Evolutionary conservation across 768 basidiomycete species (phyloP).

Genomic region (Leucocoprinus birnbaumii): DNA sequence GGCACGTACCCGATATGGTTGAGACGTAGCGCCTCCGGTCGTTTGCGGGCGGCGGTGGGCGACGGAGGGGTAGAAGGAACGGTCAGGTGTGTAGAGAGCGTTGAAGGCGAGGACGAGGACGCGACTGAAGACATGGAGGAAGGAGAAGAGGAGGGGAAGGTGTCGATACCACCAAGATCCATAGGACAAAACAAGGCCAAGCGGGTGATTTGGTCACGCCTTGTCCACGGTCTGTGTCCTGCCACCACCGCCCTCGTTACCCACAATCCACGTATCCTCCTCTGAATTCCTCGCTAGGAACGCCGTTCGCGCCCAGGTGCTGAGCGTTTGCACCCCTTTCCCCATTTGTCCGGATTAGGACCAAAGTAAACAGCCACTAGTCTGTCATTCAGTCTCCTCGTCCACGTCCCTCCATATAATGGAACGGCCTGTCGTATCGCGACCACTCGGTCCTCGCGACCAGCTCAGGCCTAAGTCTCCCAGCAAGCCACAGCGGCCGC

Average conservation of each 20-base stretch:
- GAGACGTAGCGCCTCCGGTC: constrained; percentile 32
- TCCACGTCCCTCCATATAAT: constrained; percentile 23
- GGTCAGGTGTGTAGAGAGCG: background rate
- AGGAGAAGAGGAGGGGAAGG: background rate
- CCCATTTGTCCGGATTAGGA: constrained; percentile 22
- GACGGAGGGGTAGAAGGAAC: constrained; percentile 12
- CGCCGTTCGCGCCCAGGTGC: background rate
- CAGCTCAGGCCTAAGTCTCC: constrained; percentile 24
- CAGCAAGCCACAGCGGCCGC: background rate
- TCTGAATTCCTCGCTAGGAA: no score
- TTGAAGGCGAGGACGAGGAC: constrained; percentile 7
- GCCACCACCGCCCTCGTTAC: background rate
- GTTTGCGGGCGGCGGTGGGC: constrained; percentile 24
- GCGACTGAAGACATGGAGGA: background rate
- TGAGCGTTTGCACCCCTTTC: constrained; percentile 7
- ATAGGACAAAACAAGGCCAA: background rate
- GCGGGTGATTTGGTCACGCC: background rate
- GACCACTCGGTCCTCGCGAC: constrained; percentile 54
- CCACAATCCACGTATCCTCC: no score
- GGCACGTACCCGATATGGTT: constrained; percentile 25
- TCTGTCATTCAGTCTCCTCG: constrained; percentile 19
- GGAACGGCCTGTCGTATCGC: constrained; percentile 24
- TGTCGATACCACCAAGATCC: background rate
- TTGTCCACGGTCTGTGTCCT: background rate
- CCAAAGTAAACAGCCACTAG: constrained; percentile 25